Evolutionary conservation across 1,284 basidiomycete genomes (phyloP).

Genomic region (Ceratobasidium theobromae): DNA sequence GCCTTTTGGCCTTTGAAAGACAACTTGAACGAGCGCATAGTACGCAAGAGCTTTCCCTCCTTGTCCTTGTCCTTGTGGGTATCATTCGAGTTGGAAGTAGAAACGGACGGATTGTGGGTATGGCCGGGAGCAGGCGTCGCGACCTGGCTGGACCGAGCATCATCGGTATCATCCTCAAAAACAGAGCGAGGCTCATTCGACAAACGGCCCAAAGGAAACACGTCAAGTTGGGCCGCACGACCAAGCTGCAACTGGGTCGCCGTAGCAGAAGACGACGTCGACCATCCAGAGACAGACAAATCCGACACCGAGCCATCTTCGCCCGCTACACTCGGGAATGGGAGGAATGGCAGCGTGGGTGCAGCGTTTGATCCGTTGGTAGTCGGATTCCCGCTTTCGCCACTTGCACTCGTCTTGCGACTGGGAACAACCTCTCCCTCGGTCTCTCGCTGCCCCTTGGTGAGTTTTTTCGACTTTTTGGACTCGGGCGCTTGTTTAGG

Average conservation of each 20-base stretch:
- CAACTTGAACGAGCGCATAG: conserved; percentile 25
- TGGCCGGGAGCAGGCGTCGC: not conserved
- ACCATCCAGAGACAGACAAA: conserved; percentile 15
- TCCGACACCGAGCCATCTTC: conserved; percentile 14
- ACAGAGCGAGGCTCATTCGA: conserved; percentile 17
- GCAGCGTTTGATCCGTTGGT: not conserved
- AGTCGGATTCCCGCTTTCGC: not conserved
- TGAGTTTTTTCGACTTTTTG: conserved; percentile 18
- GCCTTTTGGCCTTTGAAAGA: conserved; percentile 28
- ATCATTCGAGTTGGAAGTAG: conserved; percentile 3
- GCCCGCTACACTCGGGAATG: not conserved
- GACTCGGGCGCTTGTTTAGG: conserved; percentile 13
- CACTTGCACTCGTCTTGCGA: conserved; percentile 5
- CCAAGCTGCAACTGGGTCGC: not conserved
- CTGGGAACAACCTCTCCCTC: not conserved
- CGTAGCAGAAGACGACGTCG: conserved; percentile 5
- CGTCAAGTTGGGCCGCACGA: not conserved
- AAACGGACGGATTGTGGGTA: conserved; percentile 15
- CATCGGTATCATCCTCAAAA: conserved; percentile 23
- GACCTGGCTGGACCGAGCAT: not conserved
- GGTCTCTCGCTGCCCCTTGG: conserved; percentile 5
- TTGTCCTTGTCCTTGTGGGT: not conserved
- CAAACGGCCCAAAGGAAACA: conserved; percentile 3
- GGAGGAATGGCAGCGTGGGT: conserved; percentile 11
- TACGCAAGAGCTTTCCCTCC: conserved; percentile 10